Base-by-base conservation (phyloP, 1,284 basidiomycete species). In the Heterobasidion parviporum region DNA sequence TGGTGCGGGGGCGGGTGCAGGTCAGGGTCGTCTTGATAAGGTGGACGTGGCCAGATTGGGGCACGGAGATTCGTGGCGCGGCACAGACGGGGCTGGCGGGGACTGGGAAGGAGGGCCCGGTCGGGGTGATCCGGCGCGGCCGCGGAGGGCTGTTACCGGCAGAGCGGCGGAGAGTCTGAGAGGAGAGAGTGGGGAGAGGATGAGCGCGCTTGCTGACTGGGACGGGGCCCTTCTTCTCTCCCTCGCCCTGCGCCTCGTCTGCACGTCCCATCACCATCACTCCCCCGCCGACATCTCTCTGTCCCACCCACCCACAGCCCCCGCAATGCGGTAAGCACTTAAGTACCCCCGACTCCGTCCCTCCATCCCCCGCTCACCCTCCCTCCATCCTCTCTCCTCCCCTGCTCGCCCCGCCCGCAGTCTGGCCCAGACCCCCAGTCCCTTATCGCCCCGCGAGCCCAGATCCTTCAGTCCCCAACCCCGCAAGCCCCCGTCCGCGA, bases 251-350 rank as follows among this genome's bases (percentile, higher is more conserved):
- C 52, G 59, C 56, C 57, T 59, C 49, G 56, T 60, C 52, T 50
- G 50, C 59, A 52, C 59, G 52, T 55, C 54, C 54, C 59, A 52
- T 56, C 59, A 53, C 47, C 55, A 54, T 34, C 53, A 48, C 55
- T 38, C 51, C 54, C 46, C 53, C 55, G 53, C 38, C 38, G n/a
- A 41, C n/a, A 26, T 54, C 58, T 54, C 54, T 54, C 58, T 54
- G 54, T 60, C 59, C 59, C 55, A 56, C 56, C 57, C 56, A 56
- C 54, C 45, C 49, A n/a, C 36, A 55, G 16, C 58, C 54, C 53
- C 51, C 50, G 48, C 54, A 48, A 60, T 60, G 59, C 52, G 50
- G 59, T 60, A 57, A 52, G 59, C 57, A 56, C 55, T 60, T 60
- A 60, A 61, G 59, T 54, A 41, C 38, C 20, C 47, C 59, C 55